Evolutionary conservation across 192 early-diverging fungal species (phyloP).

Genomic region (Thoreauomyces humboldtii): DNA sequence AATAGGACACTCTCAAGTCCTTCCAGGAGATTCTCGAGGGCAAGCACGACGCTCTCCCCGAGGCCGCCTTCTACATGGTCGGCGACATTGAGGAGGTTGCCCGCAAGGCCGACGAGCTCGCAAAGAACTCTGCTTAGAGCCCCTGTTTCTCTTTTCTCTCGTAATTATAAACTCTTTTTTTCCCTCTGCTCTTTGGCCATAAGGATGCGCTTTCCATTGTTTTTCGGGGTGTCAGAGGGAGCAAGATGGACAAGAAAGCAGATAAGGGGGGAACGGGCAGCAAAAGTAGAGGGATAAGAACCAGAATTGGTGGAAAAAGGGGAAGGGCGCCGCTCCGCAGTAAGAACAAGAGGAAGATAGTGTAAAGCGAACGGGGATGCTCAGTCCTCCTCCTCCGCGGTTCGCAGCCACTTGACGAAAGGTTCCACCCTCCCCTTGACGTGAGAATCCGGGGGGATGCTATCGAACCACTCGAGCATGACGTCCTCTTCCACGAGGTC

Average conservation of each 20-base stretch:
- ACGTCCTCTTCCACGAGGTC: slow-evolving; percentile 82
- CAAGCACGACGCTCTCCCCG: slow-evolving; percentile 93
- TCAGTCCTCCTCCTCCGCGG: slow-evolving; percentile 78
- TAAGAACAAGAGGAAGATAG: too few relatives aligned
- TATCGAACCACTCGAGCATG: slow-evolving; percentile 65
- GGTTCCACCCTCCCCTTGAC: slow-evolving; percentile 49
- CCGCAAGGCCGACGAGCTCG: slow-evolving; percentile 84
- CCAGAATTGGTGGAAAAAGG: too few relatives aligned
- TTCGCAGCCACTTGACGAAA: slow-evolving; percentile 77
- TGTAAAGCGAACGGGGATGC: too few relatives aligned
- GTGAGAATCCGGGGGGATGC: slow-evolving; percentile 13
- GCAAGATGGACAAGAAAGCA: too few relatives aligned
- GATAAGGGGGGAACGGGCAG: too few relatives aligned
- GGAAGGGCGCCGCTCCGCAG: too few relatives aligned
- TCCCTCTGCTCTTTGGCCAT: too few relatives aligned
- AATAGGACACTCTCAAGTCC: slow-evolving; percentile 93
- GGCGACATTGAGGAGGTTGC: slow-evolving; percentile 94
- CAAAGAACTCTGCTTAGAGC: slow-evolving; percentile 52
- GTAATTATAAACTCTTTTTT: too few relatives aligned
- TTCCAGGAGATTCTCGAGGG: slow-evolving; percentile 97
- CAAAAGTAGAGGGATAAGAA: too few relatives aligned
- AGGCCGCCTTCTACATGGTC: slow-evolving; percentile 97
- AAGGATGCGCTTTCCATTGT: too few relatives aligned
- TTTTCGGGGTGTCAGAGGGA: too few relatives aligned
- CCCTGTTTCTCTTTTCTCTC: too few relatives aligned